A percentile compares a stretch with the other conserved stretches of the same genome.
phyloP scores from a whole-genome alignment of 1,139 yeast genomes.

The Blastobotrys buckinghamii region DNA sequence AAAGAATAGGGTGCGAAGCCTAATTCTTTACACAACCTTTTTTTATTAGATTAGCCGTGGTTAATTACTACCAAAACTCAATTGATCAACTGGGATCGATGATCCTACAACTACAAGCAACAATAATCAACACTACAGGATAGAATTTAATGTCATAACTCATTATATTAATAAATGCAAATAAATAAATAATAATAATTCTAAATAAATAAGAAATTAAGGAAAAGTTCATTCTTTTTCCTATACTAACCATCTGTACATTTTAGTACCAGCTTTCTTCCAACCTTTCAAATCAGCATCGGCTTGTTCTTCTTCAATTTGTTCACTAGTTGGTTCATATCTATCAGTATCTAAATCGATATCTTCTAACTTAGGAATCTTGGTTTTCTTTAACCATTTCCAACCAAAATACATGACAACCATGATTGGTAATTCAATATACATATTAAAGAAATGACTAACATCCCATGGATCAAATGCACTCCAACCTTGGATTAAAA shows the following conservation, averaged over 20 bases:
- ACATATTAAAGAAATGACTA: constrained; percentile 46
- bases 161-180: not conserved
- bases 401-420: constrained; percentile 45
- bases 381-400: constrained; percentile 44
- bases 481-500: constrained; percentile 60
- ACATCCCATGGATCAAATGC: constrained; percentile 52
- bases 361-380: constrained; percentile 43
- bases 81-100: too few species aligned
- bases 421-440: constrained; percentile 44
- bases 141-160: not conserved
- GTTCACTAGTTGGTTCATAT: constrained; percentile 48
- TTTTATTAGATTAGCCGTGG: too few species aligned
- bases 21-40: too few species aligned
- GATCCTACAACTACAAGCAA: too few species aligned
- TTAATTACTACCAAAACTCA: too few species aligned
- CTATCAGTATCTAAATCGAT: constrained; percentile 63
- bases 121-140: too few species aligned
- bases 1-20: too few species aligned
- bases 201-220: not conserved
- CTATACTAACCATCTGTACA: constrained; percentile 32
- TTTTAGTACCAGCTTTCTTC: constrained; percentile 30
- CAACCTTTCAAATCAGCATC: constrained; percentile 39
- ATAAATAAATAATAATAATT: constrained; percentile 3
- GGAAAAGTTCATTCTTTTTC: too few species aligned
- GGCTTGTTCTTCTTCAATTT: constrained; percentile 37